Percentiles rank a stretch among this genome's conserved stretches.
Conservation (phyloP, 1,284 basidiomycete species). For the Thecaphora frezii region DNA sequence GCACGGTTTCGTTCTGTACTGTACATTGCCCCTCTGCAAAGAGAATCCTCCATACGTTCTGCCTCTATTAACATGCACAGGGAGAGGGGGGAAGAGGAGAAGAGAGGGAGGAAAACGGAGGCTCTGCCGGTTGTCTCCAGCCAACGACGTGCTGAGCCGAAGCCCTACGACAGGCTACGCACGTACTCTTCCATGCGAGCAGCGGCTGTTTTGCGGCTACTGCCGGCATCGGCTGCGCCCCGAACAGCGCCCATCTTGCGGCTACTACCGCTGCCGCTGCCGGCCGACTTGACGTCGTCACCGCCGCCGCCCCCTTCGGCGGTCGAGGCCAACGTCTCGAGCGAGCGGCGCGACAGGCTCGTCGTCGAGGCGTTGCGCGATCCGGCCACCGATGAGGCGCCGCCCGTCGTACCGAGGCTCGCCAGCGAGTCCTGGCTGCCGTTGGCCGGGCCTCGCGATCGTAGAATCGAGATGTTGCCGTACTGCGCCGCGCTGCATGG, state of each 20-base stretch:
- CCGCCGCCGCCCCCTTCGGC: too few species aligned
- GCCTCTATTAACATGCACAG: too few species aligned
- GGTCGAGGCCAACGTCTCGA: not conserved
- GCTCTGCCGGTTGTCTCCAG: too few species aligned
- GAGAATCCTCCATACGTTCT: too few species aligned
- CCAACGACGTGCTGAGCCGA: too few species aligned
- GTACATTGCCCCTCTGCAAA: too few species aligned
- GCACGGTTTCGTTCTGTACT: too few species aligned
- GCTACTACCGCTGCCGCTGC: constrained; percentile 1
- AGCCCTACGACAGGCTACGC: constrained; percentile 6
- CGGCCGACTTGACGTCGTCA: not conserved
- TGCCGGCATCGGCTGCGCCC: not conserved
- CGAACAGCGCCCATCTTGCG: constrained; percentile 12
- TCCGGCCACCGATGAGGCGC: not conserved
- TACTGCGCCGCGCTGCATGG: too few species aligned
- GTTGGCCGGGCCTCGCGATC: not conserved
- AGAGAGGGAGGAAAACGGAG: too few species aligned
- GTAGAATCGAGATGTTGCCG: not conserved
- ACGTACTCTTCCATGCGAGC: constrained; percentile 37
- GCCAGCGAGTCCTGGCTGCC: not conserved
- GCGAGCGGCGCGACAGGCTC: not conserved
- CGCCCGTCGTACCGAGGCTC: not conserved
- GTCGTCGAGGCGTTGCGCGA: not conserved
- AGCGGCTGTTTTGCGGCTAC: constrained; percentile 8
- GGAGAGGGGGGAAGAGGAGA: too few species aligned